Conservation (phyloP, 306 rosid species). For the Cyamopsis tetragonoloba region DNA sequence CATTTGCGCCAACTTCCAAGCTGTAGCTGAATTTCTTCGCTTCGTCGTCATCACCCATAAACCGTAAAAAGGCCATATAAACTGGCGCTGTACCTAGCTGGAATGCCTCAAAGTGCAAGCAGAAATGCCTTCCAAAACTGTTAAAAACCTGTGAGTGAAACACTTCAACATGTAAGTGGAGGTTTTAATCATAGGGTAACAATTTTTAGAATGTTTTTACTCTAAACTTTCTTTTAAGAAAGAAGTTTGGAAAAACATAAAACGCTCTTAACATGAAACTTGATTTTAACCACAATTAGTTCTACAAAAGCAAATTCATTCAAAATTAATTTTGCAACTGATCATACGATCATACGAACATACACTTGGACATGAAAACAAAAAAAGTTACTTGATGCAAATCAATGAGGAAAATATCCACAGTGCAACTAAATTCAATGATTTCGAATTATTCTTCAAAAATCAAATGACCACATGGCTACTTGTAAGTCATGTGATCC, state of each 20-base stretch:
- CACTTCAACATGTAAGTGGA: slow-evolving; percentile 7
- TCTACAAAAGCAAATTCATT: too few species aligned
- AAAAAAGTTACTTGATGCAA: background rate
- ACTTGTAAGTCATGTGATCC: slow-evolving; percentile 15
- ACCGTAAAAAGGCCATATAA: slow-evolving; percentile 88
- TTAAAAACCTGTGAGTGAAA: slow-evolving; percentile 63
- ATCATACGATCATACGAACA: too few species aligned
- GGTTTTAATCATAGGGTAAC: background rate
- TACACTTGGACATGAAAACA: too few species aligned
- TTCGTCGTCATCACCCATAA: slow-evolving; percentile 87
- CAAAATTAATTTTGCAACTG: too few species aligned
- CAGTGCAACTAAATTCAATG: background rate
- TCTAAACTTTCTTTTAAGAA: too few species aligned
- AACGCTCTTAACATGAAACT: too few species aligned
- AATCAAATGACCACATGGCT: slow-evolving; percentile 14
- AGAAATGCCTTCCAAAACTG: slow-evolving; percentile 82
- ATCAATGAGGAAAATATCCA: background rate
- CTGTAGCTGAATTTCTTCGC: slow-evolving; percentile 83
- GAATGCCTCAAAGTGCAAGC: slow-evolving; percentile 97
- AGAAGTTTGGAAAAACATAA: too few species aligned
- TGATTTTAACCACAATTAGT: too few species aligned
- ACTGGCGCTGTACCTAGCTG: slow-evolving; percentile 77
- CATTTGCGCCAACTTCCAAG: slow-evolving; percentile 87
- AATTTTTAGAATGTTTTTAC: too few species aligned
- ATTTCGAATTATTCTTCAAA: slow-evolving; percentile 18